Percentiles rank a stretch among this genome's conserved stretches.
Conservation (phyloP, 306 rosid species). For the Ochetophila trinervis region DNA sequence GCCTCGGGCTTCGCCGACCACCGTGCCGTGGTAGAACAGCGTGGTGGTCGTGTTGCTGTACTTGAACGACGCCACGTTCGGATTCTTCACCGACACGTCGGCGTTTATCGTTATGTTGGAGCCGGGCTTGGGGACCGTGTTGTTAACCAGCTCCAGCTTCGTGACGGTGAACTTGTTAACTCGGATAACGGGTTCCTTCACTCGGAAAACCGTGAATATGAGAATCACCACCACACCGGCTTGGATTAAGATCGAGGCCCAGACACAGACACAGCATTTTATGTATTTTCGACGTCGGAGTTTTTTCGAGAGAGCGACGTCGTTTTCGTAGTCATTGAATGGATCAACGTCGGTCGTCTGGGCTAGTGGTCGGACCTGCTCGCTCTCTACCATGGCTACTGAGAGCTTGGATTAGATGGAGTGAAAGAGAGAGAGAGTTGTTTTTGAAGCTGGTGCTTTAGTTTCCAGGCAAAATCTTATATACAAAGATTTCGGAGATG, state of each 20-base stretch:
- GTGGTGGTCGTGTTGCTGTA: slow-evolving; percentile 58
- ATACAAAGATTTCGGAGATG: too few species aligned
- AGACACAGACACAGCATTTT: slow-evolving; percentile 34
- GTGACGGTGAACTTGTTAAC: slow-evolving; percentile 46
- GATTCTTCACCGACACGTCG: slow-evolving; percentile 53
- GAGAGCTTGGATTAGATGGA: not conserved
- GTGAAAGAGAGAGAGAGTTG: not conserved
- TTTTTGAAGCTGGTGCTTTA: not conserved
- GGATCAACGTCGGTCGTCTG: slow-evolving; percentile 12
- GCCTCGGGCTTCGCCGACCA: slow-evolving; percentile 56
- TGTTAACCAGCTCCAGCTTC: slow-evolving; percentile 32
- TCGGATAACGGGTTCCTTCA: slow-evolving; percentile 47
- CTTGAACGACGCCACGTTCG: slow-evolving; percentile 52
- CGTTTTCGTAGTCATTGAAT: slow-evolving; percentile 21
- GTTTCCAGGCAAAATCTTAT: too few species aligned
- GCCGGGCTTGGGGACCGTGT: slow-evolving; percentile 30
- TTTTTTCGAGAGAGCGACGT: not conserved
- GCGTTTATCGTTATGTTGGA: slow-evolving; percentile 47
- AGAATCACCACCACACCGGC: slow-evolving; percentile 32
- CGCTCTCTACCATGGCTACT: slow-evolving; percentile 39
- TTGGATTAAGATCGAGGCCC: slow-evolving; percentile 16
- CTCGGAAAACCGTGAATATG: slow-evolving; percentile 43
- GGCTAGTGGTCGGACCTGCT: slow-evolving; percentile 50
- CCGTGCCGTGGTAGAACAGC: slow-evolving; percentile 32
- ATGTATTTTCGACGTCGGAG: slow-evolving; percentile 25